phyloP scores from a whole-genome alignment of 2,329 filamentous ascomycete species.

The Pestalotiopsis fici region DNA sequence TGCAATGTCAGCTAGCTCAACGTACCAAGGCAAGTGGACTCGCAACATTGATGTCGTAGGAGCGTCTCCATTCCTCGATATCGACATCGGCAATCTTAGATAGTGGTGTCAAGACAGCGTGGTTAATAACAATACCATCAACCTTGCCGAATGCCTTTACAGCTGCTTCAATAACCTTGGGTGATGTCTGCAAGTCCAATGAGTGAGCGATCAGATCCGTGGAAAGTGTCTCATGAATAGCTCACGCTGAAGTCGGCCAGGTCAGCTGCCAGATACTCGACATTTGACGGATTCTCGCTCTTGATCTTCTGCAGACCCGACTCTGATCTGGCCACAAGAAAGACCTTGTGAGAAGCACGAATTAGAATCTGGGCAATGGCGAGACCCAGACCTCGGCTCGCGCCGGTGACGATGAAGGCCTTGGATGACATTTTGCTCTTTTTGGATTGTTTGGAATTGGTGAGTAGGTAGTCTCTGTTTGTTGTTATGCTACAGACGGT shows the following conservation, averaged over 20 bases:
- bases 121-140: conserved; percentile 86
- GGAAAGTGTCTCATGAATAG: not conserved
- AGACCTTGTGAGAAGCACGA: conserved; percentile 55
- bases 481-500: no score
- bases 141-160: conserved; percentile 69
- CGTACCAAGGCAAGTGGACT: conserved; percentile 77
- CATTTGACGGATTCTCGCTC: conserved; percentile 50
- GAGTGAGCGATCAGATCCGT: not conserved
- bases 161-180: conserved; percentile 66
- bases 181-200: conserved; percentile 45
- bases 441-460: not conserved
- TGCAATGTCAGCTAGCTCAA: conserved; percentile 16
- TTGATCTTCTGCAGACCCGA: conserved; percentile 52
- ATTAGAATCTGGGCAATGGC: conserved; percentile 56
- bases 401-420: conserved; percentile 69
- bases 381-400: conserved; percentile 64
- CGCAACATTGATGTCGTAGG: conserved; percentile 86
- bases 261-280: conserved; percentile 59
- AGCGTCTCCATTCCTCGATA: conserved; percentile 72
- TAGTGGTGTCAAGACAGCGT: conserved; percentile 79
- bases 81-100: conserved; percentile 67
- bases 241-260: conserved; percentile 52
- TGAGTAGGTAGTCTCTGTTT: no score
- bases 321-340: conserved; percentile 57
- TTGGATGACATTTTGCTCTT: conserved; percentile 51